Conservation (phyloP, 768 basidiomycete genomes). For the Symmetrospora coprosmae region DNA sequence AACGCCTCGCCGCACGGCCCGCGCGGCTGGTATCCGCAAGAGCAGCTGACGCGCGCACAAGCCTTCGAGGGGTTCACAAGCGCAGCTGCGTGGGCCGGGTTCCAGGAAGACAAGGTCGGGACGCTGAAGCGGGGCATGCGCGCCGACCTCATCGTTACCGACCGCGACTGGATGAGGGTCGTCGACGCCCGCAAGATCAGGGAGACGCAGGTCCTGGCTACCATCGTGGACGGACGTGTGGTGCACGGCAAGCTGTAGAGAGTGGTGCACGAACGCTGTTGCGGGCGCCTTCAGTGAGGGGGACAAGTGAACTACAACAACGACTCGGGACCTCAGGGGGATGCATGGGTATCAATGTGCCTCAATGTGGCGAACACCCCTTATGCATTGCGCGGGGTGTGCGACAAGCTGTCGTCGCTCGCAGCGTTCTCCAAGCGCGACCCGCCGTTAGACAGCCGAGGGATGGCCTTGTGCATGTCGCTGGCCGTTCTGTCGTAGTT, state of each 20-base stretch:
- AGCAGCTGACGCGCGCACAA: constrained; percentile 64
- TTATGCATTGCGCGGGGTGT: too few relatives aligned
- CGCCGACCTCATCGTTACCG: constrained; percentile 75
- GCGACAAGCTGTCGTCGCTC: too few relatives aligned
- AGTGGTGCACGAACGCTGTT: neutral
- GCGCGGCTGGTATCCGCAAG: constrained; percentile 65
- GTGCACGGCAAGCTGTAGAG: constrained; percentile 15
- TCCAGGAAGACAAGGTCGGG: constrained; percentile 56
- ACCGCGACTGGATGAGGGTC: constrained; percentile 62
- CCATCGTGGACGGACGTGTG: constrained; percentile 59
- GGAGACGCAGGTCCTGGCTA: constrained; percentile 52
- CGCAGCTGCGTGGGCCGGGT: constrained; percentile 76
- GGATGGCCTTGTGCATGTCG: neutral
- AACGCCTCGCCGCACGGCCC: constrained; percentile 72
- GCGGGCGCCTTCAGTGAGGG: too few relatives aligned
- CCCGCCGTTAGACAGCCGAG: too few relatives aligned
- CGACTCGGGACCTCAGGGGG: too few relatives aligned
- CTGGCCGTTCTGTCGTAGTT: neutral
- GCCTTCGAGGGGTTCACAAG: constrained; percentile 70
- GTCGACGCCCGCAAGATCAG: constrained; percentile 52
- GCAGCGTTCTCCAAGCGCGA: too few relatives aligned
- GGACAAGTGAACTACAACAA: too few relatives aligned
- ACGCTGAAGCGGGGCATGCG: constrained; percentile 62
- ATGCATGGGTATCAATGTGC: too few relatives aligned
- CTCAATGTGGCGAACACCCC: too few relatives aligned